Evolutionary conservation across 441 rosid genomes (phyloP).

Genomic region (Breynia disticha): DNA sequence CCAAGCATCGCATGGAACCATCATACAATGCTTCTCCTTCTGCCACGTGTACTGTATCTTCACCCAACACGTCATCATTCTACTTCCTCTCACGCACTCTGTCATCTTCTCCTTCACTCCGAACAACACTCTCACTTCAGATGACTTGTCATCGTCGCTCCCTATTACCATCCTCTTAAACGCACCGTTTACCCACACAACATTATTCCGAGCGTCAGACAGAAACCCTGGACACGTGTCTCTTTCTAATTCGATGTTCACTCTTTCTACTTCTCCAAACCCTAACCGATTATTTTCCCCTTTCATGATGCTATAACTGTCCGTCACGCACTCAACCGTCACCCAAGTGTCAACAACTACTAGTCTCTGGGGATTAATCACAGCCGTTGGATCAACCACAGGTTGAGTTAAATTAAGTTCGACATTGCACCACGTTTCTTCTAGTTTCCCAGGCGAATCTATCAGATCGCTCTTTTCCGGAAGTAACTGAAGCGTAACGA

Average conservation of each 20-base stretch:
- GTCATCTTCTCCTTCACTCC: conserved; percentile 29
- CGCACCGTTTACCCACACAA: conserved; percentile 64
- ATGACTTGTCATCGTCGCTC: conserved; percentile 16
- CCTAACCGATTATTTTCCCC: conserved; percentile 24
- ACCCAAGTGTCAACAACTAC: conserved; percentile 19
- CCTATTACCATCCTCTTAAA: conserved; percentile 42
- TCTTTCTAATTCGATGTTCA: conserved; percentile 16
- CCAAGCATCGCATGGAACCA: conserved; percentile 82
- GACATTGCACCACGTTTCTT: too few relatives aligned
- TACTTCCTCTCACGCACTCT: neutral
- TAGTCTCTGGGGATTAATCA: neutral
- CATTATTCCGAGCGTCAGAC: conserved; percentile 54
- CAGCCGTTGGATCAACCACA: too few relatives aligned
- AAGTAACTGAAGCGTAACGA: too few relatives aligned
- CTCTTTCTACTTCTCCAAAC: too few relatives aligned
- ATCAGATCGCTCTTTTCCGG: too few relatives aligned
- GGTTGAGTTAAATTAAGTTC: too few relatives aligned
- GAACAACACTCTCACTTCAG: conserved; percentile 28
- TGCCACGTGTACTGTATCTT: conserved; percentile 33
- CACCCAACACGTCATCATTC: conserved; percentile 58
- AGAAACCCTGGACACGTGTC: conserved; percentile 74
- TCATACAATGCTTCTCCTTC: conserved; percentile 24
- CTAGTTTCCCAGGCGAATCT: too few relatives aligned
- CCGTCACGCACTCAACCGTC: conserved; percentile 67
- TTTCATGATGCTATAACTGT: conserved; percentile 46